Base-by-base conservation (phyloP, 768 basidiomycete genomes). In the Sarcomyxa edulis region DNA sequence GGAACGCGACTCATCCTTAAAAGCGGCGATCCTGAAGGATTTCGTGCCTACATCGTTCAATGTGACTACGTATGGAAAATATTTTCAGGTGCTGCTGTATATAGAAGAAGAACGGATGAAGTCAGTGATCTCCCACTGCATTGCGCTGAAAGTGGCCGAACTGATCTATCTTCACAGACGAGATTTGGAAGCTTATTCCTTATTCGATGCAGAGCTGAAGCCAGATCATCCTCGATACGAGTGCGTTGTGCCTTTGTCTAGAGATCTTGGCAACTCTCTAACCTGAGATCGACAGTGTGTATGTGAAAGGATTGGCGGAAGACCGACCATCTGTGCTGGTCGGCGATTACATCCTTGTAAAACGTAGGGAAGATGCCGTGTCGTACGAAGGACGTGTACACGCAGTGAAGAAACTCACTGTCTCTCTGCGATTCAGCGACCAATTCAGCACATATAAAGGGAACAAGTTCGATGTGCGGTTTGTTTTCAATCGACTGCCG, bases 261-360 rank as follows among this genome's bases (percentile, higher is more conserved):
- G 7, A 7, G 20, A 29, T 30, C 5, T 38, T 25, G 1, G 32
- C 3, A 6, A 6, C n/a, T 28, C 2, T 14, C 9, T 12, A 32
- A 38, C 35, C 31, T 20, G 23, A 16, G 12, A 2, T 28, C 9
- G 10, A 5, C 26, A 80, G 76, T 18, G 54, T 81, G 5, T 40
- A 57, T 22, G 76, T 82, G 7, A 63, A 72, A 22, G 78, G 77
- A 5, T 58, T 80, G 1, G 74, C 72, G 2, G 76, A 80, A 54
- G 72, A 72, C 34, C 63, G 78, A 3, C 78, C 78, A 0, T 75
- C 72, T 15, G 74, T 81, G 11, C 61, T 78, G 12, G 64, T 76
- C 12, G 78, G 77, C 35, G 64, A 71, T 52, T 66, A 50, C 41
- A 66, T 69, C 36, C 59, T 58, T 20, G 59, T 67, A 41, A 62